Base-by-base conservation (phyloP, 495 filamentous ascomycete genomes). In the Parathielavia hyrcaniae region DNA sequence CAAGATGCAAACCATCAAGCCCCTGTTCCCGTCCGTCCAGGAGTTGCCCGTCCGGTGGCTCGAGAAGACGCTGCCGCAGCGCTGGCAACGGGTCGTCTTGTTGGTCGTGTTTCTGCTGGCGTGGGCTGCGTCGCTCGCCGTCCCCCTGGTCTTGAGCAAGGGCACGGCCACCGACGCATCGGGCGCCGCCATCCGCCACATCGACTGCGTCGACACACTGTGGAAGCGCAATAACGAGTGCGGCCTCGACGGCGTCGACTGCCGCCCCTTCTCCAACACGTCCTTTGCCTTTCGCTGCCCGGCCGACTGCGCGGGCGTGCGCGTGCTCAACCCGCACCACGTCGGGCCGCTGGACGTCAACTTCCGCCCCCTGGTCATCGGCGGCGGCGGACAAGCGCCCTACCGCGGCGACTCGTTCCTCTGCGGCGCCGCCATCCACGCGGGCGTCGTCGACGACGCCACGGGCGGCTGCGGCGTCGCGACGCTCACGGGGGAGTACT, bases 361-460 rank as follows among this genome's bases (percentile, higher is more conserved):
- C 50, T 91, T 90, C 64, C 71, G 73, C 55, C 79, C 82, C 0
- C 75, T 89, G 43, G 86, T 95, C 0, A 79, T 95, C 22, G 90
- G 90, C 17, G 89, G 87, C 0, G 83, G 85, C 1, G 68, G 43
- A 9, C 69, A 72, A 34, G 66, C 68, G 1, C 57, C 57, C 10
- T 95, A 93, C 65, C 81, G 89, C 2, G 85, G 85, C 4, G 89
- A 93, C 69, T 91, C 88, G 38, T 90, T 89, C 63, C 81, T 93
- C 26, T 64, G 62, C 32, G 50, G 46, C 20, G 59, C 62, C 0
- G 62, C 50, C 13, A 53, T 64, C 26, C 60, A 62, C 1, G 89
- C 86, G 0, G 89, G 90, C 12, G 64, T 88, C 43, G 80, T 91
- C 52, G 81, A 81, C 14, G 79, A 90, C 60, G 68, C 76, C 0